phyloP scores from a whole-genome alignment of 306 rosid species.

The Trifolium subterraneum region DNA sequence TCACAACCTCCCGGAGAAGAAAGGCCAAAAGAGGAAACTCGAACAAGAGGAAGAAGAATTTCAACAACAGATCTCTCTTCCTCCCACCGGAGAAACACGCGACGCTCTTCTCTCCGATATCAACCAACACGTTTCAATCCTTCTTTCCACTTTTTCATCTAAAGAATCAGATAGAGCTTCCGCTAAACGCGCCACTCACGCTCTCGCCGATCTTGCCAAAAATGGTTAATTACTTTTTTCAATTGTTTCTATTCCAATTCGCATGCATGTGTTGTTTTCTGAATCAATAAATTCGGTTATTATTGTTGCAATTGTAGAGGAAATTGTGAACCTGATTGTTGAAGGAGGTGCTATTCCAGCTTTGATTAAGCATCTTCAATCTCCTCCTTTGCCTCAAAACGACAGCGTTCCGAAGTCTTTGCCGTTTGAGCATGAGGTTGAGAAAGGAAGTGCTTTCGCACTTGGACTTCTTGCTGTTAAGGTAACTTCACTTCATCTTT shows the following conservation, averaged over 20 bases:
- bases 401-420: conserved; percentile 62
- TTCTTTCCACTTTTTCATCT: conserved; percentile 75
- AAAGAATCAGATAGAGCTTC: conserved; percentile 83
- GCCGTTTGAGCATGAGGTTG: conserved; percentile 96
- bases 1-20: conserved; percentile 64
- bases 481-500: conserved; percentile 51
- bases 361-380: conserved; percentile 83
- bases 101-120: conserved; percentile 69
- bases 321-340: conserved; percentile 88
- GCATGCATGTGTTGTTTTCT: conserved; percentile 13
- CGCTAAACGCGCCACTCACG: conserved; percentile 95
- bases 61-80: conserved; percentile 67
- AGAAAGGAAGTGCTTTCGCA: conserved; percentile 97
- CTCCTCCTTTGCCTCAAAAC: conserved; percentile 55
- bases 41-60: conserved; percentile 56
- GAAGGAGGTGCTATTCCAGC: conserved; percentile 95
- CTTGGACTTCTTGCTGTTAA: conserved; percentile 97
- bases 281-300: conserved; percentile 11
- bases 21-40: conserved; percentile 93
- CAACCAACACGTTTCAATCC: conserved; percentile 66
- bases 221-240: conserved; percentile 58
- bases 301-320: conserved; percentile 66
- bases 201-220: conserved; percentile 96
- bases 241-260: conserved; percentile 30
- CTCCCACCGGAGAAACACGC: conserved; percentile 71